Base-by-base conservation (phyloP, 352 stramenopile genomes). In the Phytophthora colocasiae region DNA sequence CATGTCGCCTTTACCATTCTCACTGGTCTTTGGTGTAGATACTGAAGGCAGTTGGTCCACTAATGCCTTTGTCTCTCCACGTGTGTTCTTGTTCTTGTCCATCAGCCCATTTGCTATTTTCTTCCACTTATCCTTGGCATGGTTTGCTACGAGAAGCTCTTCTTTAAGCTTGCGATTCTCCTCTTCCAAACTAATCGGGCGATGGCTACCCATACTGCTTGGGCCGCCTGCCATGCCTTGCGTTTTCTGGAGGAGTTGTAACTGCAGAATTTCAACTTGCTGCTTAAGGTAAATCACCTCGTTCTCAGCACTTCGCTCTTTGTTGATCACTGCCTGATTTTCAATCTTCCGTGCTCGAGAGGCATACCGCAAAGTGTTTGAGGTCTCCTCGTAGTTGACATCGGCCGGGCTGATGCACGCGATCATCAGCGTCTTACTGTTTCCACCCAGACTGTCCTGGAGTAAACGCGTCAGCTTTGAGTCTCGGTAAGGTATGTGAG, bases 311-410 rank as follows among this genome's bases (percentile, higher is more conserved):
- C 97, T 98, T 19, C 92, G 80, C 60, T 99, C 95, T 63, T 99
- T 93, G 73, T 99, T 99, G 36, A 99, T 92, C 53, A 98, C 87
- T 1, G 97, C 96, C 59, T 94, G 91, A 75, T 99, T 99, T 66
- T 99, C 96, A 68, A 99, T 99, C 55, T 99, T 99, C 45, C 99
- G 99, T 5, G 98, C 96, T 19, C 97, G 91, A 51, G 97, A 97
- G 1, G 97, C 97, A 62, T 92, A 95, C 15, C 97, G 87, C 15
- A 99, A 79, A 49, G 97, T 99, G 31, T 91, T 98, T 9, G 98
- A 78, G 0, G 97, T 99, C 72, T 99, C 98, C 64, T 94, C 83
- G 45, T 89, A 88, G 56, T 97, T 96, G 6, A 92, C 54, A 29
- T 92, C 80, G 0, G 91, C 85, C 0, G 91, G 89, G 46, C 83